Evolutionary conservation across 1,139 yeast species (phyloP), one percentile per base, ranked within the genome.

Genomic region (Kazachstania sp.): DNA sequence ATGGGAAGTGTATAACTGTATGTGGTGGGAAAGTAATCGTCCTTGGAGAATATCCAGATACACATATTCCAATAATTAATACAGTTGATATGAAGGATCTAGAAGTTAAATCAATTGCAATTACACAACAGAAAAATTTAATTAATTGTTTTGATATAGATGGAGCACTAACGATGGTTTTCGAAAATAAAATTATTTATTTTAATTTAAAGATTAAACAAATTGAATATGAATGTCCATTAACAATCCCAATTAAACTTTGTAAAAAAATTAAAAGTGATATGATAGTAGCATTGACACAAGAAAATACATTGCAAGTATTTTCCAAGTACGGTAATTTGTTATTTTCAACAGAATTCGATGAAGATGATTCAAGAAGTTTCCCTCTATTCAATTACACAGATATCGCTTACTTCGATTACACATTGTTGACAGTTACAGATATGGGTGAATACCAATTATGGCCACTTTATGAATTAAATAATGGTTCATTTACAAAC

Each of bases 11-110:
- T 52, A 45, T 70, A 15, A 58, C 64, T 12, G 49, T 64, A 11
- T 59, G 57, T 39, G 55, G 59, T 39, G 68, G 67, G 2, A 61
- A 60, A 30, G 32, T 71, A 15, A 48, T 52, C 19, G 62, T 63
- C 3, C 26, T 57, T 5, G 50, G 60, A 3, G 49, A 51, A 41
- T 51, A 52, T 40, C 19, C 45, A 4, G 52, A 45, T 3, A 38
- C 42, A 4, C 32, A 44, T 2, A 31, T 41, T 1, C 39, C 50
- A 9, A 39, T 42, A 15, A 47, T 56, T 15, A 48, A 53, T 47
- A 45, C 49, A 13, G 49, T 61, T 15, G 54, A 56, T 44, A 47
- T 54, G 13, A 37, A 41, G 18, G 50, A 54, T 6, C 51, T 52
- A 41, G 49, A 48, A 1, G 48, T 52, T 6, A 48, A 48, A 13